Conservation (phyloP, 768 basidiomycete genomes). For the Tephrocybe sp. region DNA sequence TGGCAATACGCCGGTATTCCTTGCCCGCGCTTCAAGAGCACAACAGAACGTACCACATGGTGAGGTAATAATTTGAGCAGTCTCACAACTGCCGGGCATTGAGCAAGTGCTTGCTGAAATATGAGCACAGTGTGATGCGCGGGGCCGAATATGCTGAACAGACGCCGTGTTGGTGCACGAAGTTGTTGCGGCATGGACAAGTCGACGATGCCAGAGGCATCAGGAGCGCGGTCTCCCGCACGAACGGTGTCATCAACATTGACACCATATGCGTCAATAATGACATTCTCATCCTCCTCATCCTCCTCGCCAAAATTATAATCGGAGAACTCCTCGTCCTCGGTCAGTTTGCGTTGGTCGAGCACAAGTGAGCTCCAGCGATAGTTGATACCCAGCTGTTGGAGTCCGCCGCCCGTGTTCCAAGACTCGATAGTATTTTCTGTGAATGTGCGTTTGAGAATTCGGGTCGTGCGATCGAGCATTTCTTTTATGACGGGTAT, state of each 20-base stretch:
- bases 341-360: constrained; percentile 33
- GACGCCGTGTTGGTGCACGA: constrained; percentile 18
- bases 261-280: constrained; percentile 23
- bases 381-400: constrained; percentile 54
- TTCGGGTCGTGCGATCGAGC: constrained; percentile 37
- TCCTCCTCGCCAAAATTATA: constrained; percentile 10
- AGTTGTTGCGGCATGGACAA: constrained; percentile 9
- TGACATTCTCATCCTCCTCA: constrained; percentile 13
- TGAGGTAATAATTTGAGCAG: constrained; percentile 20
- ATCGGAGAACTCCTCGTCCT: constrained; percentile 14
- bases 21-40: constrained; percentile 25
- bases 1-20: constrained; percentile 25
- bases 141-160: constrained; percentile 36
- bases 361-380: constrained; percentile 48
- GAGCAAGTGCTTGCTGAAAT: constrained; percentile 27
- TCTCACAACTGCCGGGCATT: constrained; percentile 17
- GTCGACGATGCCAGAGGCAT: constrained; percentile 35
- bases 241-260: constrained; percentile 24
- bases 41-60: constrained; percentile 24
- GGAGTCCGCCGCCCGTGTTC: constrained; percentile 24
- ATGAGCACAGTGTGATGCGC: constrained; percentile 41
- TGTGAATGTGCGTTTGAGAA: constrained; percentile 24
- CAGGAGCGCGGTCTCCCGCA: constrained; percentile 47
- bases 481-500: constrained; percentile 45
- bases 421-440: constrained; percentile 15